Conservation (phyloP, 108 stramenopile species). For the Nitzschia sp. region DNA sequence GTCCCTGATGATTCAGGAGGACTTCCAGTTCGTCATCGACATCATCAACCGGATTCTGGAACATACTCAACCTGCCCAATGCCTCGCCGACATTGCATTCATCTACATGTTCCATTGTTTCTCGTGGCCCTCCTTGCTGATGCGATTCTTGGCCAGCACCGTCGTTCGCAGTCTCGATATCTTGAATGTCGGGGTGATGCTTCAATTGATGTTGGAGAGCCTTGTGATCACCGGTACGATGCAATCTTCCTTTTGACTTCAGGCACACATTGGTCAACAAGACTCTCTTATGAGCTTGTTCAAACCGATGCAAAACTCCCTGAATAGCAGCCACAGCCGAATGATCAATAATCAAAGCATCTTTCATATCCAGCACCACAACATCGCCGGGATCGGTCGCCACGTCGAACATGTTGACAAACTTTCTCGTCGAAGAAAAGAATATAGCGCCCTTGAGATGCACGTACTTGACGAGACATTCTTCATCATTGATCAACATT, state of each 20-base stretch:
- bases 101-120: too few species aligned
- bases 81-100: not conserved
- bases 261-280: slow-evolving; percentile 29
- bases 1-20: slow-evolving; percentile 2
- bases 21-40: slow-evolving; percentile 14
- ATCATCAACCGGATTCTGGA: slow-evolving; percentile 1
- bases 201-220: slow-evolving; percentile 31
- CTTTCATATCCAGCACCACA: slow-evolving; percentile 47
- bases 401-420: slow-evolving; percentile 50
- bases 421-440: slow-evolving; percentile 45
- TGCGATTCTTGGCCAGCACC: too few species aligned
- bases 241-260: slow-evolving; percentile 42
- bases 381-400: slow-evolving; percentile 37
- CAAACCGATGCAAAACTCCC: slow-evolving; percentile 47
- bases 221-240: slow-evolving; percentile 45
- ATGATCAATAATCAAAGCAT: slow-evolving; percentile 55
- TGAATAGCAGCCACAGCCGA: slow-evolving; percentile 59
- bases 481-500: slow-evolving; percentile 41
- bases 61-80: slow-evolving; percentile 11
- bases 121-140: too few species aligned
- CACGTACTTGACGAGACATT: slow-evolving; percentile 44
- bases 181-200: not conserved
- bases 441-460: slow-evolving; percentile 50
- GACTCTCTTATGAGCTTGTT: slow-evolving; percentile 39
- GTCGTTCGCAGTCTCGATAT: not conserved